A percentile compares a stretch with the other conserved stretches of the same genome.
Conservation (phyloP, 106 monocot species). For the Phalaenopsis equestris region DNA sequence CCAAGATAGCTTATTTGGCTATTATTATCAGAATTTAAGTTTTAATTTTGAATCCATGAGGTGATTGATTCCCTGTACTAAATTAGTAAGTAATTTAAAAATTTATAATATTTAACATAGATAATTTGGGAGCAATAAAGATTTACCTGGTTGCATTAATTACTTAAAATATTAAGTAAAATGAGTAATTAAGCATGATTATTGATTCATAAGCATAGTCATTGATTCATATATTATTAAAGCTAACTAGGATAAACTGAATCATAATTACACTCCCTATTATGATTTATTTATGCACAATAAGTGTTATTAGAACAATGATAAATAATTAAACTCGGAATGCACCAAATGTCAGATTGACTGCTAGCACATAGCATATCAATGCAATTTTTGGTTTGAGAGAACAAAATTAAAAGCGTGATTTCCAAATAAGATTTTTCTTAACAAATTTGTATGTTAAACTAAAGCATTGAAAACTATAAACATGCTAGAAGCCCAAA, state of each 20-base stretch:
- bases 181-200: neutral
- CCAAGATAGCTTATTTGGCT: neutral
- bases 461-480: neutral
- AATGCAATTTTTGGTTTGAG: neutral
- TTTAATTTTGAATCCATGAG: neutral
- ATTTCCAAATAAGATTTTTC: neutral
- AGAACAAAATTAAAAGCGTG: neutral
- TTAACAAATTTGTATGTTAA: neutral
- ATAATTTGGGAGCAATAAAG: neutral
- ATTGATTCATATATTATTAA: neutral
- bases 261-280: neutral
- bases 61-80: neutral
- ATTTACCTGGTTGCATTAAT: neutral
- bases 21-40: neutral
- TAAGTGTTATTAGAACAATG: neutral
- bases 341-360: neutral
- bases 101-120: neutral
- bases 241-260: neutral
- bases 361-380: neutral
- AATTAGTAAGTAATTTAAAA: neutral
- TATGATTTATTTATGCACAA: neutral
- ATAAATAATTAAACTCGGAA: neutral
- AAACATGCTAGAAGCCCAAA: neutral
- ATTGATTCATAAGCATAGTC: neutral
- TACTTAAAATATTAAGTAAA: neutral